Evolutionary conservation across 805 yeast species (phyloP).

Genomic region (Candida namnaoensis): DNA sequence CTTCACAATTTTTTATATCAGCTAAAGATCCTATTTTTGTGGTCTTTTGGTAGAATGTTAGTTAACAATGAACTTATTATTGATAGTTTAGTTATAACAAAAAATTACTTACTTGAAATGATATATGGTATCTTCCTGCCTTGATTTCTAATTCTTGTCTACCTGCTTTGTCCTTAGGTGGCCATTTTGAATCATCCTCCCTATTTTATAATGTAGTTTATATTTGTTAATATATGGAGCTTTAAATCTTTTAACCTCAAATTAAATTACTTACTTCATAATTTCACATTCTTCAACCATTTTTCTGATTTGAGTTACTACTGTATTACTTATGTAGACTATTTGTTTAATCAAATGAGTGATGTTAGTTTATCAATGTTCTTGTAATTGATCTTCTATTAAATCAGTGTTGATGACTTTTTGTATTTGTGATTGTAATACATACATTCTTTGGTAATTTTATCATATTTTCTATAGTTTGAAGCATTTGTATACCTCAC

Average conservation of each 20-base stretch:
- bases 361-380: too few relatives aligned
- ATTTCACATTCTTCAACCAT: slow-evolving; percentile 31
- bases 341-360: background rate
- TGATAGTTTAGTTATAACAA: background rate
- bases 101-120: slow-evolving; percentile 24
- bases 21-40: slow-evolving; percentile 28
- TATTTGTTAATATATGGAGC: too few relatives aligned
- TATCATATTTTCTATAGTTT: slow-evolving; percentile 32
- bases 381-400: too few relatives aligned
- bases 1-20: slow-evolving; percentile 29
- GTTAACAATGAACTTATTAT: too few relatives aligned
- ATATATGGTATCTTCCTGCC: slow-evolving; percentile 22
- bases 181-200: slow-evolving; percentile 34
- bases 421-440: background rate
- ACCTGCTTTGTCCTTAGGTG: slow-evolving; percentile 28
- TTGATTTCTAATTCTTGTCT: slow-evolving; percentile 32
- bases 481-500: slow-evolving; percentile 37
- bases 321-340: slow-evolving; percentile 24
- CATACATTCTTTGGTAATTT: slow-evolving; percentile 27
- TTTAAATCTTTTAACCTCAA: too few relatives aligned
- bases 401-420: too few relatives aligned
- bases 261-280: slow-evolving; percentile 13
- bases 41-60: slow-evolving; percentile 11
- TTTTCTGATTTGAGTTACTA: slow-evolving; percentile 23
- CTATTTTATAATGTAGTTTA: slow-evolving; percentile 1